Percentiles rank a stretch among this genome's conserved stretches.
These are phyloP conservation scores for Colletotrichum salicis DNA, from an alignment of 2,329 filamentous ascomycete genomes.

Conservation along the genomic window DNA sequence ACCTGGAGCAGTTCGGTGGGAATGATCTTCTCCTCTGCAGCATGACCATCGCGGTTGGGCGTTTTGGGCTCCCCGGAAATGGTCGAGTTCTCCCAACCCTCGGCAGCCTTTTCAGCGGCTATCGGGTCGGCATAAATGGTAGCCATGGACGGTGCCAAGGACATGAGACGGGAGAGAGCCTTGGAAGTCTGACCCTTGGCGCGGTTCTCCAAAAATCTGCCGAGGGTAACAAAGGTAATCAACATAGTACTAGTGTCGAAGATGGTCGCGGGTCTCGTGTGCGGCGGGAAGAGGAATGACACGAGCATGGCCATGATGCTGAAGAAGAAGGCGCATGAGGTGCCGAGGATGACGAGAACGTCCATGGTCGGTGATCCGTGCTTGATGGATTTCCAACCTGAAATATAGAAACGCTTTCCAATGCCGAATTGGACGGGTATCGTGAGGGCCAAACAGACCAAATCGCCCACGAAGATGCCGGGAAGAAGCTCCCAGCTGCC, in stretches of 20 bases:
- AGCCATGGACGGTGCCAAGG: conserved; percentile 93
- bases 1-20: conserved; percentile 95
- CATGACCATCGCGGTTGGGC: conserved; percentile 61
- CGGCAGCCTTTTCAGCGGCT: conserved; percentile 88
- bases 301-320: conserved; percentile 88
- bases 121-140: conserved; percentile 96
- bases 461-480: conserved; percentile 88
- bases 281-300: conserved; percentile 78
- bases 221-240: conserved; percentile 92
- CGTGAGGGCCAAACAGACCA: conserved; percentile 85
- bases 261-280: conserved; percentile 84
- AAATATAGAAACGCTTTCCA: conserved; percentile 91
- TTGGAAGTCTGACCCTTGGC: conserved; percentile 97
- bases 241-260: conserved; percentile 99
- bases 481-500: conserved; percentile 73
- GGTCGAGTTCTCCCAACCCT: conserved; percentile 72
- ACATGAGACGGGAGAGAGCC: conserved; percentile 94
- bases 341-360: conserved; percentile 92
- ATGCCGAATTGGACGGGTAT: conserved; percentile 97
- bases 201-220: conserved; percentile 90
- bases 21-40: conserved; percentile 85
- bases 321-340: conserved; percentile 96
- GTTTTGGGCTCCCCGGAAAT: conserved; percentile 57
- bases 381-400: conserved; percentile 91
- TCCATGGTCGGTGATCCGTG: conserved; percentile 97